phyloP scores from a whole-genome alignment of 2,329 filamentous ascomycete genomes.

The Ophiocordyceps camponoti-leonardi region DNA sequence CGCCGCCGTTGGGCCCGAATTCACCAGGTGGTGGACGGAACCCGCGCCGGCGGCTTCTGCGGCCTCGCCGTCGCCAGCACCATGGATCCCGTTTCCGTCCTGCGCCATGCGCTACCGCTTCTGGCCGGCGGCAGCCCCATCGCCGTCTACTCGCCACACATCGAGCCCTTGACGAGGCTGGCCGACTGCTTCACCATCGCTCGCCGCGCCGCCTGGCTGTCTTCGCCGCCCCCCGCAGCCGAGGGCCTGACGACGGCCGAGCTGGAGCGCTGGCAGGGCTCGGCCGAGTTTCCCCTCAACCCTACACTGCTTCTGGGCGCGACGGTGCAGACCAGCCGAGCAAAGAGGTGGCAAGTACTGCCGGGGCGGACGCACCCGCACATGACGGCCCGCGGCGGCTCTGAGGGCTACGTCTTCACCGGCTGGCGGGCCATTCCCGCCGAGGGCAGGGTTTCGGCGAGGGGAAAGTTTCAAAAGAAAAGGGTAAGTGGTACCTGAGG shows the following conservation, averaged over 20 bases:
- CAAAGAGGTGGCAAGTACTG: slow-evolving; percentile 75
- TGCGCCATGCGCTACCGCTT: slow-evolving; percentile 61
- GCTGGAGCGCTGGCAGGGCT: slow-evolving; percentile 39
- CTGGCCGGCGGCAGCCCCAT: slow-evolving; percentile 70
- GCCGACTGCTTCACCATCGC: slow-evolving; percentile 74
- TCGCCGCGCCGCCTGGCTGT: slow-evolving; percentile 58
- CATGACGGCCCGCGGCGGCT: slow-evolving; percentile 77
- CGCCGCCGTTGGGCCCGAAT: slow-evolving; percentile 63
- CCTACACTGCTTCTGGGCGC: slow-evolving; percentile 69
- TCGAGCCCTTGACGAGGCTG: slow-evolving; percentile 63
- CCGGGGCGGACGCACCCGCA: slow-evolving; percentile 83
- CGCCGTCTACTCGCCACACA: slow-evolving; percentile 65
- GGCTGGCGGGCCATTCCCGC: slow-evolving; percentile 66
- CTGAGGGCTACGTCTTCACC: slow-evolving; percentile 82
- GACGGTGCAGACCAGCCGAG: slow-evolving; percentile 63
- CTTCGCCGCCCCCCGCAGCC: slow-evolving; percentile 28
- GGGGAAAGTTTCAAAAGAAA: slow-evolving; percentile 61
- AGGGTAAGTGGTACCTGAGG: slow-evolving; percentile 3
- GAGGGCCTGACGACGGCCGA: slow-evolving; percentile 27
- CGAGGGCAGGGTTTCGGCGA: slow-evolving; percentile 63
- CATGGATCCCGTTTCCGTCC: slow-evolving; percentile 64
- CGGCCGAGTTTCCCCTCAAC: slow-evolving; percentile 69
- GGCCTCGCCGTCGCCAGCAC: slow-evolving; percentile 67
- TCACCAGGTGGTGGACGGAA: slow-evolving; percentile 54
- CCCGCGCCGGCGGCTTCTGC: slow-evolving; percentile 60